Base-by-base conservation (phyloP, 495 filamentous ascomycete species). In the Xylaria intraflava region DNA sequence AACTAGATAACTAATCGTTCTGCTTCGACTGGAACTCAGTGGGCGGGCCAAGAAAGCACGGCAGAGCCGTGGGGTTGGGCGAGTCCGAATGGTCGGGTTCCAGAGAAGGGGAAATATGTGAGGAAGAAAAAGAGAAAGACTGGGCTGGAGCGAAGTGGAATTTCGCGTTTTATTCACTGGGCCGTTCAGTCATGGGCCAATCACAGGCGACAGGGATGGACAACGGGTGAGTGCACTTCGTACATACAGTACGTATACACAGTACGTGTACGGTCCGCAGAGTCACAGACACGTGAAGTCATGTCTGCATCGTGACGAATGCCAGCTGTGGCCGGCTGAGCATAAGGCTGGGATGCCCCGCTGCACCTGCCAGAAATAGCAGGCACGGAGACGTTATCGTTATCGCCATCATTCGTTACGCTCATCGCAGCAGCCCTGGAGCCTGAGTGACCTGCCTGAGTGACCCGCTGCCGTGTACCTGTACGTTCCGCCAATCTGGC, bases 51-150 rank as follows among this genome's bases (percentile, higher is more conserved):
- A n/a, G 8, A 43, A 42, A 35, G 35, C 45, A 43, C 24, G 35
- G 26, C 45, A 43, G 35, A 49, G 33, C 38, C 40, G 52, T 36
- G 10, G 43, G 33, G 35, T 36, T 49, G 17, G 52, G 45, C 52
- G 19, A 43, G 57, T 59, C 53, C 46, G 47, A 57, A 53, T 53
- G 6, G 43, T 55, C 23, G 42, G 17, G 43, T 57, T 58, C 68
- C 58, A 55, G 58, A 54, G 64, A 65, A 62, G 65, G 61, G 62
- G 61, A 69, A 71, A 71, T 70, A 70, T 71, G 66, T 69, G 58
- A 51, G 59, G 67, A 64, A 59, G 60, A 53, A 57, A 47, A 58
- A 55, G 31, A 39, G 19, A 42, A 52, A 42, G 41, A 40, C 45
- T 43, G 46, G 36, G 22, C 6, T 16, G 31, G 23, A 26, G 40